Evolutionary conservation across 371 early-diverging fungal species (phyloP).

Genomic region (Mucor ambiguus): DNA sequence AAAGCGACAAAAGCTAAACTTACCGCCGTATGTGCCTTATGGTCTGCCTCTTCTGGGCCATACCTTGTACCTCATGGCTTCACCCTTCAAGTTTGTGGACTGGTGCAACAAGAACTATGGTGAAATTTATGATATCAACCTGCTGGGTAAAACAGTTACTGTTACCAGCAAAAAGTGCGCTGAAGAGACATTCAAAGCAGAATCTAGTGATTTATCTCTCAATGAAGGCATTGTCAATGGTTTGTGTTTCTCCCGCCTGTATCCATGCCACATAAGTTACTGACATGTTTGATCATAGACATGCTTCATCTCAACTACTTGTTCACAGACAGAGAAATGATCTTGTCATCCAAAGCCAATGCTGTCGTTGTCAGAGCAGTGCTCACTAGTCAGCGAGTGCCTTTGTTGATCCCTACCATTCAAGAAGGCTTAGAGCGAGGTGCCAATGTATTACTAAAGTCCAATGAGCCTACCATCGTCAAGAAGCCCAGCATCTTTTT

Average conservation of each 20-base stretch:
- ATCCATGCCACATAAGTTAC: not conserved
- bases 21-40: constrained; percentile 39
- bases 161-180: constrained; percentile 30
- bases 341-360: constrained; percentile 35
- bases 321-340: constrained; percentile 23
- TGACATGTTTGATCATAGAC: constrained; percentile 18
- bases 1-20: constrained; percentile 24
- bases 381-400: constrained; percentile 23
- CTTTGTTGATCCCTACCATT: constrained; percentile 22
- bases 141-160: constrained; percentile 27
- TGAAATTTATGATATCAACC: constrained; percentile 31
- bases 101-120: constrained; percentile 41
- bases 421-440: constrained; percentile 27
- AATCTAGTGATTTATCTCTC: constrained; percentile 25
- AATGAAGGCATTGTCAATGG: constrained; percentile 37
- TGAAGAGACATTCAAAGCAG: constrained; percentile 38
- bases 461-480: constrained; percentile 8
- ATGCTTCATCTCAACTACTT: constrained; percentile 37
- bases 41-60: constrained; percentile 41
- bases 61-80: constrained; percentile 27
- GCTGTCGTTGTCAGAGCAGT: constrained; percentile 28
- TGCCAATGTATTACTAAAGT: constrained; percentile 13
- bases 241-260: not conserved
- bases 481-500: constrained; percentile 25
- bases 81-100: constrained; percentile 31